Percentiles rank a stretch among this genome's conserved stretches.
Evolutionary conservation across 23 red algal genomes (phyloP).

Genomic region (Gracilaria gracilis): DNA sequence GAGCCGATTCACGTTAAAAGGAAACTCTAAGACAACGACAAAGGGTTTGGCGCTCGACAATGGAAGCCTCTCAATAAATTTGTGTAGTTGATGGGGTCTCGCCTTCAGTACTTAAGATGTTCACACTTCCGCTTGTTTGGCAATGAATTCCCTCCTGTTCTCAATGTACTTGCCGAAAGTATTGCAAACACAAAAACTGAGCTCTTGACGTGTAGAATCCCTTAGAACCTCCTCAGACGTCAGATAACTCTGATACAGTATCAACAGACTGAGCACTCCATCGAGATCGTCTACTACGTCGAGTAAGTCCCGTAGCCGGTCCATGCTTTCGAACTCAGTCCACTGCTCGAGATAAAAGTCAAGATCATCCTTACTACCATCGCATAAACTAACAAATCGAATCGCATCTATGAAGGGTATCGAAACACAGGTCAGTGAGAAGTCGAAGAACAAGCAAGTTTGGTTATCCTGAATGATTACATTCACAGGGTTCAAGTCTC

Average conservation of each 20-base stretch:
- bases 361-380: not conserved
- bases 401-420: not conserved
- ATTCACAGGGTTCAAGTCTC: not conserved
- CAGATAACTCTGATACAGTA: not conserved
- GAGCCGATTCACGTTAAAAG: too few species aligned
- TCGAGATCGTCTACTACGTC: not conserved
- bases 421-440: not conserved
- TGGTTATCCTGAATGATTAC: not conserved
- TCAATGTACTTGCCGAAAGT: too few species aligned
- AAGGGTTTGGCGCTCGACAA: too few species aligned
- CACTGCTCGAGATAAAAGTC: not conserved
- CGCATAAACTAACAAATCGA: not conserved
- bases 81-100: too few species aligned
- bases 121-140: too few species aligned
- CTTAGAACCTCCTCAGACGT: not conserved
- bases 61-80: too few species aligned
- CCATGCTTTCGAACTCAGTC: slow-evolving; percentile 12
- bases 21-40: too few species aligned
- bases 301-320: not conserved
- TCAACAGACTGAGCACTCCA: not conserved
- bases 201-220: not conserved
- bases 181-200: not conserved
- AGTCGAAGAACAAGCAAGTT: not conserved
- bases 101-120: too few species aligned
- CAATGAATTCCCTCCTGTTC: too few species aligned